phyloP scores from a whole-genome alignment of 495 filamentous ascomycete species.

The Sphaerosporella brunnea region DNA sequence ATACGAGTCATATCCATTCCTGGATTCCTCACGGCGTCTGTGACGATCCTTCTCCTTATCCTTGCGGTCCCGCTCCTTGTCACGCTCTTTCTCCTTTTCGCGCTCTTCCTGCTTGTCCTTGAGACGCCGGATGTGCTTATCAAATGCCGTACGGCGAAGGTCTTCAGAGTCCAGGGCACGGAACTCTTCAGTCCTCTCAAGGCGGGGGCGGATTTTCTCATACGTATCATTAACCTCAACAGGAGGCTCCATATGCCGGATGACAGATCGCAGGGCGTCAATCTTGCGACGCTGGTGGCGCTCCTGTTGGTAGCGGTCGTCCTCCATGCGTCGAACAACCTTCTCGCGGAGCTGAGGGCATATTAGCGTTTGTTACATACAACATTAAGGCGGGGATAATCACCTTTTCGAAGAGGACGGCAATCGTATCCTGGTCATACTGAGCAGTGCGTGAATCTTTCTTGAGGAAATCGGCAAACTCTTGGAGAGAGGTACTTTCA shows the following conservation, averaged over 20 bases:
- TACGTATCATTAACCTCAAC: conserved; percentile 61
- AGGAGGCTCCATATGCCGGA: conserved; percentile 85
- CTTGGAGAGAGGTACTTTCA: conserved; percentile 66
- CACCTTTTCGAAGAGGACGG: conserved; percentile 62
- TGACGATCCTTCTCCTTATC: conserved; percentile 39
- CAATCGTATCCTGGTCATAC: conserved; percentile 56
- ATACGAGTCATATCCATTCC: conserved; percentile 27
- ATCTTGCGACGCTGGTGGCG: conserved; percentile 69
- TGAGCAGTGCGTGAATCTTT: conserved; percentile 71
- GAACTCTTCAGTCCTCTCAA: conserved; percentile 70
- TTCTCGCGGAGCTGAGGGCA: conserved; percentile 66
- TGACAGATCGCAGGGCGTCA: conserved; percentile 67
- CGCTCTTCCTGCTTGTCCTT: conserved; percentile 77
- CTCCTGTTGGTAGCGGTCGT: conserved; percentile 67
- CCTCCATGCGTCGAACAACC: conserved; percentile 54
- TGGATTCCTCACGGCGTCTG: conserved; percentile 23
- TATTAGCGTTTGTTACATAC: too few relatives aligned
- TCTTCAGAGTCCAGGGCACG: conserved; percentile 66
- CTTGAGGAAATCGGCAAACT: conserved; percentile 60
- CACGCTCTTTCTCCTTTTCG: conserved; percentile 56
- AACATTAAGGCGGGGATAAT: too few relatives aligned
- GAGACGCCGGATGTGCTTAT: conserved; percentile 77
- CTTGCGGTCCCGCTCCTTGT: conserved; percentile 40
- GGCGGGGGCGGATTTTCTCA: conserved; percentile 59
- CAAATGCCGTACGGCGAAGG: conserved; percentile 64